A percentile compares a stretch with the other conserved stretches of the same genome.
Conservation (phyloP, 2,329 filamentous ascomycete species). For the Calonectria henricotiae region DNA sequence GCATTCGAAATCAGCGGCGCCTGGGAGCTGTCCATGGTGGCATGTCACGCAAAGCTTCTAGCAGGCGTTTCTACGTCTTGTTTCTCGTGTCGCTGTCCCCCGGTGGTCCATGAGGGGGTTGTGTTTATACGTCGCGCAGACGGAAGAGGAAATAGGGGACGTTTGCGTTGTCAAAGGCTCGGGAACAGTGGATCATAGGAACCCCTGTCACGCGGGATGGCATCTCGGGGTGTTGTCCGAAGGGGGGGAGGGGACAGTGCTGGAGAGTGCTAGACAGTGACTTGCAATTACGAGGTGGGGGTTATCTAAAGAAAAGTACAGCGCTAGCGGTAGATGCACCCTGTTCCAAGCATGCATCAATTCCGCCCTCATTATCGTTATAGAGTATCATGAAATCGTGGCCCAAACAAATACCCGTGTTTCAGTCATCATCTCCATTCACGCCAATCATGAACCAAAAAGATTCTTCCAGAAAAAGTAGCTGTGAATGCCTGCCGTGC, state of each 20-base stretch:
- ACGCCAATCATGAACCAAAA: conserved; percentile 27
- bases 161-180: conserved; percentile 34
- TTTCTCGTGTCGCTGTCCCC: conserved; percentile 27
- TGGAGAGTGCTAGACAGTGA: conserved; percentile 25
- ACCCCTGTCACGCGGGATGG: conserved; percentile 48
- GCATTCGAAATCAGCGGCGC: conserved; percentile 59
- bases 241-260: no score
- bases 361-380: conserved; percentile 11
- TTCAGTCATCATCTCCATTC: background rate
- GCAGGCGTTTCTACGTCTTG: background rate
- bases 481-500: conserved; percentile 50
- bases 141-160: conserved; percentile 30
- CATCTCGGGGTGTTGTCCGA: conserved; percentile 35
- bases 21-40: conserved; percentile 58
- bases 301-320: conserved; percentile 31
- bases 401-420: conserved; percentile 12
- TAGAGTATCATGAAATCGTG: conserved; percentile 9
- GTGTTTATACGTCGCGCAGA: conserved; percentile 32
- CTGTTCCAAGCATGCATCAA: conserved; percentile 6
- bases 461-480: conserved; percentile 51
- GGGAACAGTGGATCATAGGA: conserved; percentile 46
- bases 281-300: background rate
- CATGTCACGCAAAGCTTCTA: conserved; percentile 22
- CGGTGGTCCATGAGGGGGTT: conserved; percentile 36
- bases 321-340: conserved; percentile 27